Conservation (phyloP, 176 grass and related monocot genomes). For the Hordeum vulgare region DNA sequence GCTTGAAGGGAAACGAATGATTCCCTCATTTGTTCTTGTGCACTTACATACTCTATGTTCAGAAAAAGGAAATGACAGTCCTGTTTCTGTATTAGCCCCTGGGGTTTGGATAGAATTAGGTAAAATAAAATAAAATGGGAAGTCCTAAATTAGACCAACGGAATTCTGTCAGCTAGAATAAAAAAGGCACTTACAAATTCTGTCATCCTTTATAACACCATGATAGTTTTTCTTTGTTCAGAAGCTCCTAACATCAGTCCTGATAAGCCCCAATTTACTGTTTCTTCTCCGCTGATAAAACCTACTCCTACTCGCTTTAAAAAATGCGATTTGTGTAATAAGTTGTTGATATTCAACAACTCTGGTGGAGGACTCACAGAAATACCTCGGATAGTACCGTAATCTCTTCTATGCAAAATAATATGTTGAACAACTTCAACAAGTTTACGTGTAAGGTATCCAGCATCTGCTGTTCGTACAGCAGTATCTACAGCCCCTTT, state of each 20-base stretch:
- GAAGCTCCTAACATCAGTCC: no score
- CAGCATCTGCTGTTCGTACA: background rate
- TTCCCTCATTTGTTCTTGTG: background rate
- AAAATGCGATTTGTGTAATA: background rate
- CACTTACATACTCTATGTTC: background rate
- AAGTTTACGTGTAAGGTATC: constrained; percentile 2
- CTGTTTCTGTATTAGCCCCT: no score
- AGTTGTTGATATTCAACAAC: background rate
- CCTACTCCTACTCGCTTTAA: background rate
- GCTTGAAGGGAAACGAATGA: background rate
- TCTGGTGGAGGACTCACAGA: background rate
- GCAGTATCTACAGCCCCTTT: background rate
- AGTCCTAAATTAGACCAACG: no score
- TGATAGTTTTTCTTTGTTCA: no score
- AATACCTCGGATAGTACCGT: background rate
- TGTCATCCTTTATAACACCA: no score
- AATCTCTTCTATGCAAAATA: background rate
- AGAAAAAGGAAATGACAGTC: no score
- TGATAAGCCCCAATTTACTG: background rate
- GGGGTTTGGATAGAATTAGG: no score
- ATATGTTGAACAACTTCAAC: constrained; percentile 4
- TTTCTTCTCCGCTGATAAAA: background rate
- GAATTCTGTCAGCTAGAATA: no score
- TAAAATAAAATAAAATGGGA: no score
- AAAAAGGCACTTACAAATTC: no score